A percentile compares a stretch with the other conserved stretches of the same genome.
phyloP scores from a whole-genome alignment of 768 basidiomycete genomes.

The Termitomyces sp. region DNA sequence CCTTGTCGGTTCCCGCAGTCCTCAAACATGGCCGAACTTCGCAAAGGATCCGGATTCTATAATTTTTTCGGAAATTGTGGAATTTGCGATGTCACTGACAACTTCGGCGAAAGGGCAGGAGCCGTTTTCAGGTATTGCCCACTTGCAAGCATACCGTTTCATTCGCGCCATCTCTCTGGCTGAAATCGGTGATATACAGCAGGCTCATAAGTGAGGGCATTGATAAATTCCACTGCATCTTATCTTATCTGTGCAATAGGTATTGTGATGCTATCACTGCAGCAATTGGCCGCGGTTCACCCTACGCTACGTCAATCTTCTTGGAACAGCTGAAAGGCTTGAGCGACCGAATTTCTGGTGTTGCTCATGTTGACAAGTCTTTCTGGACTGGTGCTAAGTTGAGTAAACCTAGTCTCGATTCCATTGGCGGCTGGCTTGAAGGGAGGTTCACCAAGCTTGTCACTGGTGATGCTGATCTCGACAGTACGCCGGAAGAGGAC shows the following conservation, averaged over 20 bases:
- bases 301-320: constrained; percentile 63
- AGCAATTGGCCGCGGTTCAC: constrained; percentile 57
- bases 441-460: constrained; percentile 92
- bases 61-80: constrained; percentile 85
- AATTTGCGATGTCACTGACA: constrained; percentile 84
- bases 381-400: constrained; percentile 90
- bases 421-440: constrained; percentile 89
- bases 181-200: constrained; percentile 75
- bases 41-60: constrained; percentile 69
- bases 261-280: constrained; percentile 90
- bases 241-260: constrained; percentile 34
- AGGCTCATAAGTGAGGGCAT: constrained; percentile 66
- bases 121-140: constrained; percentile 73
- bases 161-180: constrained; percentile 72
- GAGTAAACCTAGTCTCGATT: constrained; percentile 87
- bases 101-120: constrained; percentile 81
- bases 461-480: constrained; percentile 78
- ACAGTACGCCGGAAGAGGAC: constrained; percentile 35
- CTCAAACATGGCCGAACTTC: constrained; percentile 45
- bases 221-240: not conserved
- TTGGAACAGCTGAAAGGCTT: constrained; percentile 75
- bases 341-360: constrained; percentile 71
- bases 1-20: constrained; percentile 69
- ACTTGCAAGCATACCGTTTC: constrained; percentile 86
- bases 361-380: constrained; percentile 70